These are phyloP conservation scores for Aspergillus caelatus DNA, from an alignment of 2,329 filamentous ascomycete genomes.

Conservation along the genomic window DNA sequence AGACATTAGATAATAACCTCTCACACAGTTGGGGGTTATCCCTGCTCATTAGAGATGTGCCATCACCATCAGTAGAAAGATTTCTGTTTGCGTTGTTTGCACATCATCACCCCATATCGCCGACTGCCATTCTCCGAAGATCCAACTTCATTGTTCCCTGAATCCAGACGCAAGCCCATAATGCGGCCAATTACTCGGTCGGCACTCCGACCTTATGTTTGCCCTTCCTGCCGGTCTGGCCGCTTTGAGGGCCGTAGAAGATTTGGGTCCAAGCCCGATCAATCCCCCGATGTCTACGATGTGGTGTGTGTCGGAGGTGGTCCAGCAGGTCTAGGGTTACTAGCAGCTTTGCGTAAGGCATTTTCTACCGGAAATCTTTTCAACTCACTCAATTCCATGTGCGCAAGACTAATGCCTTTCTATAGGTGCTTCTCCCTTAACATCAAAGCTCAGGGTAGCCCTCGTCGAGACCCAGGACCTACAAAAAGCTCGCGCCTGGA, in stretches of 20 bases:
- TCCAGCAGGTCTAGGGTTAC: conserved; percentile 81
- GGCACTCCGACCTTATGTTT: conserved; percentile 42
- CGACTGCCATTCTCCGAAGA: conserved; percentile 6
- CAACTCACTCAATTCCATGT: neutral
- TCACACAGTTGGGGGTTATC: no score
- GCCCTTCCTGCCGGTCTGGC: conserved; percentile 40
- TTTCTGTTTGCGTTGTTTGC: conserved; percentile 23
- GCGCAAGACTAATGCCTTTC: conserved; percentile 10
- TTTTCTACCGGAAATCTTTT: neutral
- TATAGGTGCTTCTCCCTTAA: conserved; percentile 73
- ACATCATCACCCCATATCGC: conserved; percentile 12
- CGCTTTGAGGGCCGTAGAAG: conserved; percentile 27
- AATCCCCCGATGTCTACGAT: conserved; percentile 77
- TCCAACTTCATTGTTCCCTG: conserved; percentile 10
- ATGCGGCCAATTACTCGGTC: conserved; percentile 40
- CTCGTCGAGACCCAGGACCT: conserved; percentile 91
- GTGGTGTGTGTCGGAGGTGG: conserved; percentile 90
- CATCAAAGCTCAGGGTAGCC: conserved; percentile 77
- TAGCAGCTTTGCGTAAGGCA: conserved; percentile 71
- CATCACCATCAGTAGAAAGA: neutral
- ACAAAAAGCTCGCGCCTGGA: conserved; percentile 66
- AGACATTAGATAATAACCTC: neutral
- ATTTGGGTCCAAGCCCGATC: conserved; percentile 38
- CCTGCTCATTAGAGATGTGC: neutral
- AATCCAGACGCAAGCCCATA: conserved; percentile 14